These are phyloP conservation scores for Trypanosoma scelopori DNA, from an alignment of 208 protist species.

Conservation along the genomic window DNA sequence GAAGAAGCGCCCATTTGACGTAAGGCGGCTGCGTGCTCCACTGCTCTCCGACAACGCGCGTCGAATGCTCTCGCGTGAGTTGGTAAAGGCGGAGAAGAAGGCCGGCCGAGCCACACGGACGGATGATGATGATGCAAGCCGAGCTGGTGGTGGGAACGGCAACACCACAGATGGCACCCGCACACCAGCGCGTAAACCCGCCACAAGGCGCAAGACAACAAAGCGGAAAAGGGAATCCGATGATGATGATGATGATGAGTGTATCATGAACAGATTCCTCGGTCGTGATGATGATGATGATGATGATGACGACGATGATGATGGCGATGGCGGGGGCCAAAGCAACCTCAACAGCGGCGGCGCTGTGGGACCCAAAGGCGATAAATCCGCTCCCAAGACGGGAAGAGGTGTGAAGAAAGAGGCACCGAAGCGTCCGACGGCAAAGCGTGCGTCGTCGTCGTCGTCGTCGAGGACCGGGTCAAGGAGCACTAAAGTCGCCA, in stretches of 20 bases:
- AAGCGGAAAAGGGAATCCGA: slow-evolving; percentile 40
- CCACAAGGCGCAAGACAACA: slow-evolving; percentile 37
- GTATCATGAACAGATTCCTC: background rate
- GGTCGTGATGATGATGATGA: slow-evolving; percentile 18
- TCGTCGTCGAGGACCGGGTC: background rate
- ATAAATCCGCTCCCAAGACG: slow-evolving; percentile 19
- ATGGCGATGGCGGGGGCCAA: slow-evolving; percentile 23
- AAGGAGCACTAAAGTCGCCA: slow-evolving; percentile 20
- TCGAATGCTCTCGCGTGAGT: slow-evolving; percentile 60
- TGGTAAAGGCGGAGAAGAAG: slow-evolving; percentile 53
- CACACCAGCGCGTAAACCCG: slow-evolving; percentile 7
- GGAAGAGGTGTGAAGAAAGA: slow-evolving; percentile 16
- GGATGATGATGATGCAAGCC: slow-evolving; percentile 3
- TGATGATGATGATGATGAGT: slow-evolving; percentile 50
- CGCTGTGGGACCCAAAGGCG: slow-evolving; percentile 15
- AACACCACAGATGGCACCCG: slow-evolving; percentile 9
- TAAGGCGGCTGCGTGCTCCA: slow-evolving; percentile 69
- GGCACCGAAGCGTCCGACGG: slow-evolving; percentile 14
- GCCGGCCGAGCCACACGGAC: slow-evolving; percentile 1
- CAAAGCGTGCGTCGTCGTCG: slow-evolving; percentile 14
- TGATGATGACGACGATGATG: slow-evolving; percentile 24
- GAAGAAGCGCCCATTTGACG: slow-evolving; percentile 79
- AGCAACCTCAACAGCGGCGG: background rate
- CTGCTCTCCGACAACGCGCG: slow-evolving; percentile 87
- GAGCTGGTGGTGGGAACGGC: slow-evolving; percentile 5